These are phyloP conservation scores for Aspergillus bertholletiae DNA, from an alignment of 495 filamentous ascomycete genomes.

Conservation along the genomic window DNA sequence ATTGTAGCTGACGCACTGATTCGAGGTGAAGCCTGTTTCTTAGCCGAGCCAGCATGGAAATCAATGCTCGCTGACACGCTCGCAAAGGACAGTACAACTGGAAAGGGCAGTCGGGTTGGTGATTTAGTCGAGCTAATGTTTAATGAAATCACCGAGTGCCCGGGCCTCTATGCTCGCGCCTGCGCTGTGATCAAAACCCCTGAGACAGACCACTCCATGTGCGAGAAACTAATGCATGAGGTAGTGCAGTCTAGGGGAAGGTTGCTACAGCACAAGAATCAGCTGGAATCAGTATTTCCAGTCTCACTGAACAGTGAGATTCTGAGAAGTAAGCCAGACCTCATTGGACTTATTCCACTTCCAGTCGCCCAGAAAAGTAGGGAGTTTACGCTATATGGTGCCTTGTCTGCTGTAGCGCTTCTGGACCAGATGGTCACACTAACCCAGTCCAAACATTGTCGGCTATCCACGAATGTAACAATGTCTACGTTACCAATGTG, in stretches of 20 bases:
- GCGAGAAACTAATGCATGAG: background rate
- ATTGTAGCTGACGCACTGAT: slow-evolving; percentile 1
- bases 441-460: background rate
- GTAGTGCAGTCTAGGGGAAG: background rate
- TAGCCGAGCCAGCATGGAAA: background rate
- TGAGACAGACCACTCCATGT: background rate
- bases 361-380: background rate
- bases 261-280: background rate
- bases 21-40: background rate
- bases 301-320: background rate
- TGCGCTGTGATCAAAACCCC: background rate
- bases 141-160: background rate
- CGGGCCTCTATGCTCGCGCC: background rate
- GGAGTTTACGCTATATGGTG: background rate
- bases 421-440: background rate
- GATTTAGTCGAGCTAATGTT: background rate
- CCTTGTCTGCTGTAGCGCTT: background rate
- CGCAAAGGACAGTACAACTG: background rate
- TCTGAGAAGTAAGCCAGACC: background rate
- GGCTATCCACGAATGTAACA: background rate
- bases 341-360: background rate
- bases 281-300: background rate
- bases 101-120: background rate
- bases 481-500: background rate
- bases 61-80: background rate